These are phyloP conservation scores for Sclerotinia subarctica DNA, from an alignment of 2,329 filamentous ascomycete genomes.

Conservation along the genomic window DNA sequence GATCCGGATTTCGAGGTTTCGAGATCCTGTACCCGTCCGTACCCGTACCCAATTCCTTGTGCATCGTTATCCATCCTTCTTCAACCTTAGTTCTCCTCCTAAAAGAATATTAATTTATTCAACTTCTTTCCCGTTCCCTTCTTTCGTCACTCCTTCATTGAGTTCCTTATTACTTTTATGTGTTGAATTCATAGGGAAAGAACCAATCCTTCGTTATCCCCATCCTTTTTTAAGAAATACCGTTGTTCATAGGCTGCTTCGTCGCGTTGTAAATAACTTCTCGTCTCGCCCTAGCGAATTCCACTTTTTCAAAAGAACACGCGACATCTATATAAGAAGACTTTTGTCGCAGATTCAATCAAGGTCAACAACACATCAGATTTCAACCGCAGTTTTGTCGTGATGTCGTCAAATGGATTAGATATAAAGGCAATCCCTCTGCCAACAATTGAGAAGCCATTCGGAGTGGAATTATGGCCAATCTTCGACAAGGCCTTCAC, in stretches of 20 bases:
- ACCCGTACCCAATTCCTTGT: neutral
- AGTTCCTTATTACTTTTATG: conserved; percentile 1
- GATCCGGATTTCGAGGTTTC: neutral
- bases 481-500: conserved; percentile 88
- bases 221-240: neutral
- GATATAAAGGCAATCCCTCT: conserved; percentile 47
- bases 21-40: neutral
- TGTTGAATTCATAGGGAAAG: conserved; percentile 7
- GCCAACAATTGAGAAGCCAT: conserved; percentile 86
- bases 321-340: conserved; percentile 3
- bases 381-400: conserved; percentile 10
- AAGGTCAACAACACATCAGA: neutral
- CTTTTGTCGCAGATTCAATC: neutral
- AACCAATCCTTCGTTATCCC: neutral
- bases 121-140: neutral
- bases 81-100: neutral
- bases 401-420: conserved; percentile 20
- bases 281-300: conserved; percentile 17
- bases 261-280: conserved; percentile 20
- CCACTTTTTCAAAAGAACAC: conserved; percentile 14
- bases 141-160: conserved; percentile 16
- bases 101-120: conserved; percentile 13
- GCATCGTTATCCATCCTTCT: conserved; percentile 10
- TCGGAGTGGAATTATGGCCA: conserved; percentile 89
- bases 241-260: conserved; percentile 13